Evolutionary conservation across 2,329 filamentous ascomycete species (phyloP).

Genomic region (Plectosphaerella sp.): DNA sequence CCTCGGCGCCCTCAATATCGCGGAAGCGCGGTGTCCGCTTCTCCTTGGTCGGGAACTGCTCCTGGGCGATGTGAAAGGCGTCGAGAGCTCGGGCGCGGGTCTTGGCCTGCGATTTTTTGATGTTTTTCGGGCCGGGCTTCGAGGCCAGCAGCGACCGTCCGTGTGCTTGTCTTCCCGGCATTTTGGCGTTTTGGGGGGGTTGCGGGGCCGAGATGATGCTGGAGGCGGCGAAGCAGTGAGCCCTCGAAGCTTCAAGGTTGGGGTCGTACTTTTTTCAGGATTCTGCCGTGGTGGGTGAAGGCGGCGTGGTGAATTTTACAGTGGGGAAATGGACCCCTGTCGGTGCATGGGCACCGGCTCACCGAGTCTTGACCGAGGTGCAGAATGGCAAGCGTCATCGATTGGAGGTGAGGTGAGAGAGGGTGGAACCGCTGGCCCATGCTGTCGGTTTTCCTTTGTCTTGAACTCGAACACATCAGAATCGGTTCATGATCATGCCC

Average conservation of each 20-base stretch:
- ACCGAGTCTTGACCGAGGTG: slow-evolving; percentile 9
- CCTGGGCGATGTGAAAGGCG: slow-evolving; percentile 53
- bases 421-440: too few species aligned
- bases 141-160: slow-evolving; percentile 44
- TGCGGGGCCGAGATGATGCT: not conserved
- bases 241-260: not conserved
- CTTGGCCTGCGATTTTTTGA: slow-evolving; percentile 43
- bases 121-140: slow-evolving; percentile 24
- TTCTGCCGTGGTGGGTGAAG: slow-evolving; percentile 12
- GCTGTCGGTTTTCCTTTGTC: too few species aligned
- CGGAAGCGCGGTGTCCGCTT: slow-evolving; percentile 46
- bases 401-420: too few species aligned
- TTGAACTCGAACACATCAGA: too few species aligned
- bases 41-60: slow-evolving; percentile 42
- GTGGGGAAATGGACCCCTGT: not conserved
- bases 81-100: slow-evolving; percentile 47
- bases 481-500: too few species aligned
- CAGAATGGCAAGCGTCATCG: too few species aligned
- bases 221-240: too few species aligned
- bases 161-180: slow-evolving; percentile 57
- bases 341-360: not conserved
- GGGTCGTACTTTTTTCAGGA: slow-evolving; percentile 8
- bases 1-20: slow-evolving; percentile 41
- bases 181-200: slow-evolving; percentile 19
- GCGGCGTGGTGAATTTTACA: slow-evolving; percentile 14